Evolutionary conservation across 768 basidiomycete genomes (phyloP), one percentile per base, ranked within the genome.

Genomic region (Boletus barrowsii): DNA sequence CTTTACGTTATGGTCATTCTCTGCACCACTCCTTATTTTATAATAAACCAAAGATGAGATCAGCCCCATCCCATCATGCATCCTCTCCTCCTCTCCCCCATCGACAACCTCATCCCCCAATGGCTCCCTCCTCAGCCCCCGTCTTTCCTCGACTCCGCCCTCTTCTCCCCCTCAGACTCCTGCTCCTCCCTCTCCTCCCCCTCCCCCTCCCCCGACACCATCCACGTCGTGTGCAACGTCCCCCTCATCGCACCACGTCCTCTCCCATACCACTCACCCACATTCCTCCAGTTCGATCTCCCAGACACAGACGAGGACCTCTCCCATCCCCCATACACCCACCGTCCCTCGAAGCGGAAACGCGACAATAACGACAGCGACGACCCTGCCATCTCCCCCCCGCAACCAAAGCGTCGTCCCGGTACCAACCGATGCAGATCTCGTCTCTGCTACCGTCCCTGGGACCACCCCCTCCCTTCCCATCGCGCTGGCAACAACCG

Each of bases 251-350:
- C 84, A 0, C 86, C 86, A 13, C 80, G 80, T 24, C 86, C 86
- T 0, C 79, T 87, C 36, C 86, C 86, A 2, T 86, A 83, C 69
- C 83, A 84, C 51, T 83, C 84, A 10, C 86, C 86, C 26, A 81
- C 79, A 0, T 86, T 86, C 66, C 80, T 87, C 51, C 82, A 85
- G 50, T 86, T 84, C 65, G 82, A 84, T 52, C 72, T 81, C 22
- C 86, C 86, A 0, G 85, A 86, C 70, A 72, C 81, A 9, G 84
- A 86, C 69, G 82, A 86, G 63, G 84, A 87, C 64, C 79, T 87
- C 40, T 87, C 86, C 0, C 81, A 81, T 58, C 83, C 86, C 8
- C 86, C 86, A 0, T 87, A 87, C 73, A 83, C 73, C n/a, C 70
- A 69, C 59, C 70, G 78, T 64, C 71, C 75, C n/a, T 51, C 72